Evolutionary conservation across 495 filamentous ascomycete species (phyloP), one percentile per base, ranked within the genome.

Genomic region (Barbatosphaeria neglecta): DNA sequence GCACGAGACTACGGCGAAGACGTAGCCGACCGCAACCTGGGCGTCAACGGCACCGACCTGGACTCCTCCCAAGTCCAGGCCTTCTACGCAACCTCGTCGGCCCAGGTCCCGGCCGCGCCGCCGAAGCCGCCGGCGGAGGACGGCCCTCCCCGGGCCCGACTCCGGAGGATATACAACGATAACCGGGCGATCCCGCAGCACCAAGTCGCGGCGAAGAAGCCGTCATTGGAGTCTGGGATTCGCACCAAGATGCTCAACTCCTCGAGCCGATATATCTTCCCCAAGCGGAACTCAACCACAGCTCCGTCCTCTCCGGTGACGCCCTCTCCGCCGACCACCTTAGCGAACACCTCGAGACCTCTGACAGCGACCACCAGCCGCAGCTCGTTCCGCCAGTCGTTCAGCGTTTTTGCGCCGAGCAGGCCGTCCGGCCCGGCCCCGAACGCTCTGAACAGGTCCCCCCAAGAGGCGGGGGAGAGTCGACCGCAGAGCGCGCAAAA

Each of bases 11-110:
- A 74, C 45, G 73, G 69, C 27, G 73, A 78, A 52, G 75, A 77
- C 52, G 73, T 78, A 0, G 74, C 74, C 5, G 73, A 76, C 37
- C 60, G 74, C 20, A 78, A 78, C 45, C 64, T 75, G 39, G 57
- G 46, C 16, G 50, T 59, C 43, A 70, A 63, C 39, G 59, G 61
- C 1, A 57, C 56, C 43, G 43, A 59, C 24, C 49, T 63, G 6
- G 49, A 51, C 17, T 58, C 63, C 1, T 35, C 50, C 3, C 59
- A 60, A 7, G 62, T 64, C 11, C 46, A 50, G 38, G 58, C 58
- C 1, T 68, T 59, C 27, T 58, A 65, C 49, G 47, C 58, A 3
- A 53, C 48, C 31, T n/a, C 31, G 18, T 41, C 50, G 9, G 31
- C 41, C 22, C 6, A 41, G 6, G 10, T 22, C 1, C n/a, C n/a